A percentile compares a stretch with the other conserved stretches of the same genome.
phyloP scores from a whole-genome alignment of 1,139 yeast species.

The Candida glucosophila region DNA sequence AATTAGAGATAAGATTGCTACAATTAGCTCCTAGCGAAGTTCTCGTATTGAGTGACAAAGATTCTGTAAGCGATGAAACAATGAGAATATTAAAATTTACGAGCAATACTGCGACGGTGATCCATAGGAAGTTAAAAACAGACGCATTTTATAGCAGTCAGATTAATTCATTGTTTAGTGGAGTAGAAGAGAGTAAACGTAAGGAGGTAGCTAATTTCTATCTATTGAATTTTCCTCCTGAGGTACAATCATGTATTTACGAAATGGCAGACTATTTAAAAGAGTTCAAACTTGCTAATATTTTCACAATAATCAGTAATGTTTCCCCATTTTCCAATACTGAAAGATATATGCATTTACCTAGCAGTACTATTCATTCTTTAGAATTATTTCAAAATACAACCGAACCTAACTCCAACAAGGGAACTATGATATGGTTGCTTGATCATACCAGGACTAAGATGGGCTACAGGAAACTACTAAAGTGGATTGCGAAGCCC shows the following conservation, averaged over 20 bases:
- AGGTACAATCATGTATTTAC: conserved; percentile 35
- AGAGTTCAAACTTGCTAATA: conserved; percentile 52
- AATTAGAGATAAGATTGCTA: conserved; percentile 63
- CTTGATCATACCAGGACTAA: conserved; percentile 72
- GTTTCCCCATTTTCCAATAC: conserved; percentile 44
- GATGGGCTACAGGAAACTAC: conserved; percentile 62
- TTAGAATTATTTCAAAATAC: conserved; percentile 67
- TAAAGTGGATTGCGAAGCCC: conserved; percentile 72
- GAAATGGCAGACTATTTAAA: conserved; percentile 45
- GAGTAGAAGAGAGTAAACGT: conserved; percentile 7
- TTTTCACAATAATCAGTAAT: conserved; percentile 43
- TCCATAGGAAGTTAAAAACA: conserved; percentile 5
- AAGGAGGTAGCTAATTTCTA: conserved; percentile 17
- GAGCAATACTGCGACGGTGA: conserved; percentile 9
- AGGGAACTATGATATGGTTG: conserved; percentile 73
- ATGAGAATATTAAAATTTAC: conserved; percentile 10
- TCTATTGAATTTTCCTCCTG: conserved; percentile 11
- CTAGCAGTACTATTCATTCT: conserved; percentile 58
- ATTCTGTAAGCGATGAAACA: conserved; percentile 22
- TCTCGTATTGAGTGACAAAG: conserved; percentile 34
- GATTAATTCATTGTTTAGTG: conserved; percentile 10
- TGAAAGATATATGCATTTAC: conserved; percentile 51
- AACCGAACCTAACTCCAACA: conserved; percentile 39
- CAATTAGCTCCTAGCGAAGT: conserved; percentile 72
- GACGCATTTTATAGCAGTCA: conserved; percentile 6